Percentiles rank a stretch among this genome's conserved stretches.
Evolutionary conservation across 78 protist species (phyloP).

Genomic region (Blattamonas nauphoetae): DNA sequence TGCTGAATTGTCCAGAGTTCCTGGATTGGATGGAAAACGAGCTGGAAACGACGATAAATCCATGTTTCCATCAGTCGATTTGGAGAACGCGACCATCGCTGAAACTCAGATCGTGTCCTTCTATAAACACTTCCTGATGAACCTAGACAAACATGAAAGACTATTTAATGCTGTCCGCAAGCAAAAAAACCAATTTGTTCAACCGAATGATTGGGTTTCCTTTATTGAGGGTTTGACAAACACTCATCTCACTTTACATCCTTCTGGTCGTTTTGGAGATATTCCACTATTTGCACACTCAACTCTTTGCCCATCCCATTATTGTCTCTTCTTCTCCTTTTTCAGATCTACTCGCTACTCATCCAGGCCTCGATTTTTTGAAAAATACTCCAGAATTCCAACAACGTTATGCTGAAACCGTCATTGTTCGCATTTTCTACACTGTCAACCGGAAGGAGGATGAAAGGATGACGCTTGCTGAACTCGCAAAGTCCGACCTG

Average conservation of each 20-base stretch:
- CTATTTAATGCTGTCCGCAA: background rate
- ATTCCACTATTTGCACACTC: background rate
- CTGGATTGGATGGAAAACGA: too few relatives aligned
- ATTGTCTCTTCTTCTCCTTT: background rate
- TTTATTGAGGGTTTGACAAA: background rate
- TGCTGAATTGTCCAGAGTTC: too few relatives aligned
- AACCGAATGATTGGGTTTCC: background rate
- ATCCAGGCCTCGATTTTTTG: constrained; percentile 74
- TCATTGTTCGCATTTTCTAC: constrained; percentile 63
- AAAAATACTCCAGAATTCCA: constrained; percentile 64
- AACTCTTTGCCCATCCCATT: background rate
- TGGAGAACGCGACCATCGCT: too few relatives aligned
- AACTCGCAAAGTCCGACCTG: constrained; percentile 33
- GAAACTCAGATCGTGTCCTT: too few relatives aligned
- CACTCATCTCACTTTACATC: background rate
- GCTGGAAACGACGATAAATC: too few relatives aligned
- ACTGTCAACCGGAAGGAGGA: constrained; percentile 24
- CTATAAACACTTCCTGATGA: too few relatives aligned
- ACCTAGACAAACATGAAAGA: background rate
- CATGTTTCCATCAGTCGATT: too few relatives aligned
- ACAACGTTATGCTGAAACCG: constrained; percentile 44
- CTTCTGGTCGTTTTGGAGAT: background rate
- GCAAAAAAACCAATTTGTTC: background rate
- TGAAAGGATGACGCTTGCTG: constrained; percentile 40
- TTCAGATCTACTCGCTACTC: constrained; percentile 17